A percentile compares a stretch with the other conserved stretches of the same genome.
phyloP scores from a whole-genome alignment of 1,284 basidiomycete genomes.

The Sanghuangporus sanghuang region DNA sequence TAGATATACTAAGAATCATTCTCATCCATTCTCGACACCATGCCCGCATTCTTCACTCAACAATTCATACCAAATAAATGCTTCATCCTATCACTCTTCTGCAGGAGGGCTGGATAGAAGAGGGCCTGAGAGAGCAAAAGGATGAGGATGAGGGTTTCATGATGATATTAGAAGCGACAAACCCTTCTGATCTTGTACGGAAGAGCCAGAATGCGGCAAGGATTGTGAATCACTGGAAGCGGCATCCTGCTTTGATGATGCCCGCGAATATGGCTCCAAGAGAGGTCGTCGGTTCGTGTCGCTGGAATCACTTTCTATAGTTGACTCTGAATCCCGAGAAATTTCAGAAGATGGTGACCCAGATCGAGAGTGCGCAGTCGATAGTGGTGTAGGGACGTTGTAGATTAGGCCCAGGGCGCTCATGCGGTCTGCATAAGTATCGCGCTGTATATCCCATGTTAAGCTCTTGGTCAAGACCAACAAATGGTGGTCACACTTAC shows the following conservation, averaged over 20 bases:
- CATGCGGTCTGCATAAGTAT: conserved; percentile 85
- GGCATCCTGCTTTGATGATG: not conserved
- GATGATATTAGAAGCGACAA: conserved; percentile 36
- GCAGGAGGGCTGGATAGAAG: conserved; percentile 24
- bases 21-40: no score
- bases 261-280: not conserved
- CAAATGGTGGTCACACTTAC: conserved; percentile 41
- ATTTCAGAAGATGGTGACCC: conserved; percentile 11
- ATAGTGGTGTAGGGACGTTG: conserved; percentile 64
- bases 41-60: no score
- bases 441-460: conserved; percentile 48
- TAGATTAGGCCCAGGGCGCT: conserved; percentile 82
- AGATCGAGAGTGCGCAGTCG: conserved; percentile 30
- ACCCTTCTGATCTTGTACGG: not conserved
- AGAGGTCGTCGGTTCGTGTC: not conserved
- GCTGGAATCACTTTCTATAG: not conserved
- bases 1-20: no score
- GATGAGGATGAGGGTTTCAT: no score
- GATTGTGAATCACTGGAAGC: conserved; percentile 2
- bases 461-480: not conserved
- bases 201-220: not conserved
- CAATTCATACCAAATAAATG: not conserved
- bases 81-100: conserved; percentile 27
- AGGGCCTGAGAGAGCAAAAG: conserved; percentile 24
- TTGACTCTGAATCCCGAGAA: conserved; percentile 4